Percentiles rank a stretch among this genome's conserved stretches.
Conservation (phyloP, 2,329 filamentous ascomycete genomes). For the Metarhizium sp. region DNA sequence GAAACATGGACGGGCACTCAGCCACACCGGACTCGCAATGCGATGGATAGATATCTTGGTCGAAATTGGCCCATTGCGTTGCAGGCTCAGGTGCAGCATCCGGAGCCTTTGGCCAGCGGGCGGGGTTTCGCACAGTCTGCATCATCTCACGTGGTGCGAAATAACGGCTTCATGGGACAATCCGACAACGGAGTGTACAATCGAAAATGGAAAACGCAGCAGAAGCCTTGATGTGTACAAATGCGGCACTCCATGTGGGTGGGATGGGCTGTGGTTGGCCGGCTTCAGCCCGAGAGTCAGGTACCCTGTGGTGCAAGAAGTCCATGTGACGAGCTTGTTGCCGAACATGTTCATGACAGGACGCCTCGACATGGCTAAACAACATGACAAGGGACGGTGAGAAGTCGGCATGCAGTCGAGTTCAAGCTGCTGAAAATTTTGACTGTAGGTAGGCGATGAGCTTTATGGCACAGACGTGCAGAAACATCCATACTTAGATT, state of each 20-base stretch:
- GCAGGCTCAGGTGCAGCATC: background rate
- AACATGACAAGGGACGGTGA: too few relatives aligned
- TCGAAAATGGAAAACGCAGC: background rate
- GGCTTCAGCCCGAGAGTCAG: background rate
- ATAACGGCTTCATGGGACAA: background rate
- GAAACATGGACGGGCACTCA: background rate
- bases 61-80: too few relatives aligned
- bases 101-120: background rate
- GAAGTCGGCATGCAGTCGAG: too few relatives aligned
- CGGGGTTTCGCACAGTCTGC: background rate
- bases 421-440: too few relatives aligned
- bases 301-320: background rate
- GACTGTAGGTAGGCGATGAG: too few relatives aligned
- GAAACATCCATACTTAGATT: too few relatives aligned
- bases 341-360: background rate
- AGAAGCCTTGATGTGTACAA: background rate
- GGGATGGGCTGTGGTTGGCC: background rate
- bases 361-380: too few relatives aligned
- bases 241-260: background rate
- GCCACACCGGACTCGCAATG: background rate
- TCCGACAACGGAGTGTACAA: background rate
- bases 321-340: background rate
- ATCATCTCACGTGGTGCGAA: background rate
- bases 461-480: too few relatives aligned
- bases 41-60: background rate